Evolutionary conservation across 2,329 filamentous ascomycete species (phyloP).

Genomic region (Dendrostoma leiphaemia): DNA sequence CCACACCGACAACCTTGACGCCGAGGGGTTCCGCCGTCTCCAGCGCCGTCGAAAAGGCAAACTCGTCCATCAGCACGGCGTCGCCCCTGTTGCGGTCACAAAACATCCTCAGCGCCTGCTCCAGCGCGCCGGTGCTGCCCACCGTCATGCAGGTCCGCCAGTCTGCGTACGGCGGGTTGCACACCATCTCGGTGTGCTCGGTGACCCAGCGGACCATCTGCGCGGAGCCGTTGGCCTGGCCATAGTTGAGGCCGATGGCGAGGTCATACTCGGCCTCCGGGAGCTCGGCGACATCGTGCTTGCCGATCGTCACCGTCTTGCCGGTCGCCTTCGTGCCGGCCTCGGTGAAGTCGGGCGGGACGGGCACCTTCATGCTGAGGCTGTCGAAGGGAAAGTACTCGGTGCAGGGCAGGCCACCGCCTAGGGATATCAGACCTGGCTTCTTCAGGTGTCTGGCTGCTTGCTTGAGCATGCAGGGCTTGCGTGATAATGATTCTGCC

Average conservation of each 20-base stretch:
- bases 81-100: conserved; percentile 68
- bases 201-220: conserved; percentile 89
- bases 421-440: conserved; percentile 85
- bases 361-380: conserved; percentile 71
- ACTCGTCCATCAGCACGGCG: conserved; percentile 82
- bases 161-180: conserved; percentile 82
- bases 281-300: conserved; percentile 71
- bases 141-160: conserved; percentile 84
- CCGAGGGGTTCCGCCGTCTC: conserved; percentile 57
- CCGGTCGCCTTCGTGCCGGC: conserved; percentile 61
- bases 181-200: conserved; percentile 92
- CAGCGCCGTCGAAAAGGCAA: conserved; percentile 76
- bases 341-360: conserved; percentile 68
- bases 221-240: conserved; percentile 79
- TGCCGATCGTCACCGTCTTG: conserved; percentile 65
- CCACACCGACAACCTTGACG: conserved; percentile 48
- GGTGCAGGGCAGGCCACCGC: conserved; percentile 84
- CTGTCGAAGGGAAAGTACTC: conserved; percentile 91
- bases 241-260: conserved; percentile 88
- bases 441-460: conserved; percentile 77
- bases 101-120: conserved; percentile 81
- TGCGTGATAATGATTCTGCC: conserved; percentile 56
- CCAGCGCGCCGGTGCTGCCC: conserved; percentile 82
- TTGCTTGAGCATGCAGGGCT: conserved; percentile 74
- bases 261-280: conserved; percentile 61